These are phyloP conservation scores for Panicum hallii DNA, from an alignment of 202 grass and related monocot species.

Conservation along the genomic window DNA sequence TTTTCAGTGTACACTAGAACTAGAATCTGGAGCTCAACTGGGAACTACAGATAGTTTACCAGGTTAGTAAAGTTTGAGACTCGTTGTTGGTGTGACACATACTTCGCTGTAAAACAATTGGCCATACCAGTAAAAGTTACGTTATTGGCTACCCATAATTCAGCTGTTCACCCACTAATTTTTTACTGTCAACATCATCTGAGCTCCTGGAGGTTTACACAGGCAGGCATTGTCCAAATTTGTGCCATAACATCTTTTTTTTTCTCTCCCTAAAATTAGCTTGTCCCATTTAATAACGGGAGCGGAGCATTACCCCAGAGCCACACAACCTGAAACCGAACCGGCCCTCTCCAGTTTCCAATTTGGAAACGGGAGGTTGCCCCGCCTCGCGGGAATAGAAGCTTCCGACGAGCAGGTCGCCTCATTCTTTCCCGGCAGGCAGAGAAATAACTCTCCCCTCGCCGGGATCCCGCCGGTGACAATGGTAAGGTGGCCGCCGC, in stretches of 20 bases:
- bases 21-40: constrained; percentile 5
- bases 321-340: constrained; percentile 41
- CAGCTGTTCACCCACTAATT: background rate
- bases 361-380: constrained; percentile 50
- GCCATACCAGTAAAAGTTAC: constrained; percentile 16
- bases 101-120: background rate
- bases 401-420: background rate
- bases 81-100: background rate
- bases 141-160: constrained; percentile 21
- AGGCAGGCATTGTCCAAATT: constrained; percentile 30
- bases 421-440: constrained; percentile 19
- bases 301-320: constrained; percentile 15
- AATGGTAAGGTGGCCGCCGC: constrained; percentile 56
- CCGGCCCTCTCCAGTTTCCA: constrained; percentile 40
- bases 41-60: background rate
- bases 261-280: constrained; percentile 49
- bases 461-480: constrained; percentile 24
- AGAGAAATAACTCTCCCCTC: background rate
- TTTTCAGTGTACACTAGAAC: constrained; percentile 43
- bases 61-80: background rate
- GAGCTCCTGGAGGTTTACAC: constrained; percentile 12
- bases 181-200: background rate
- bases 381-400: background rate
- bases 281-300: constrained; percentile 44
- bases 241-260: background rate